These are phyloP conservation scores for Pleurotus ostreatus DNA, from an alignment of 768 basidiomycete species.

Conservation along the genomic window DNA sequence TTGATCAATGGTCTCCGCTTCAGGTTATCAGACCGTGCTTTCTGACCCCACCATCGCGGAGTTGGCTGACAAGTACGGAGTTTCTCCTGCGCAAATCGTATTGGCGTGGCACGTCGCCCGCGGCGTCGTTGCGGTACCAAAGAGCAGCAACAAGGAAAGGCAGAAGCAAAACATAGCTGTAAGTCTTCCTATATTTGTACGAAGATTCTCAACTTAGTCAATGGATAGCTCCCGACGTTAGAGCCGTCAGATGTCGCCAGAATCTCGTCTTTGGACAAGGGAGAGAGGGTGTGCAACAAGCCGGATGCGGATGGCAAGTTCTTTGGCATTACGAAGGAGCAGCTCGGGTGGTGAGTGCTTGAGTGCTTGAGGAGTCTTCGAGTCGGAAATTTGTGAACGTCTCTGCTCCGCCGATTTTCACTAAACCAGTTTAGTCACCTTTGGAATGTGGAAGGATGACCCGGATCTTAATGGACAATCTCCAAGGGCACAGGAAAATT, in stretches of 20 bases:
- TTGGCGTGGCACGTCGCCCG: constrained; percentile 49
- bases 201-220: neutral
- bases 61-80: constrained; percentile 44
- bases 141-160: constrained; percentile 39
- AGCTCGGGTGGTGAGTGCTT: constrained; percentile 29
- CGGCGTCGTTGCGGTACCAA: constrained; percentile 41
- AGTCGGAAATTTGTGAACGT: neutral
- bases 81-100: constrained; percentile 41
- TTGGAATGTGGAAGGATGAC: no score
- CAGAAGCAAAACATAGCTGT: constrained; percentile 50
- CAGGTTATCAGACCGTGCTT: constrained; percentile 40
- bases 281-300: constrained; percentile 35
- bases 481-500: no score
- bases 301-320: constrained; percentile 29
- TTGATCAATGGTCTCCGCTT: neutral
- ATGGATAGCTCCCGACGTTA: constrained; percentile 29
- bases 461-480: no score
- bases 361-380: no score
- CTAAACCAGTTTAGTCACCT: no score
- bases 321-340: constrained; percentile 32
- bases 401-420: no score
- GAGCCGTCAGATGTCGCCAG: constrained; percentile 37
- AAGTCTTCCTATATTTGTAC: constrained; percentile 7
- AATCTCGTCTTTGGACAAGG: constrained; percentile 41
- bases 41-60: constrained; percentile 39